Evolutionary conservation across 306 rosid genomes (phyloP).

Genomic region (Argentina anserina): DNA sequence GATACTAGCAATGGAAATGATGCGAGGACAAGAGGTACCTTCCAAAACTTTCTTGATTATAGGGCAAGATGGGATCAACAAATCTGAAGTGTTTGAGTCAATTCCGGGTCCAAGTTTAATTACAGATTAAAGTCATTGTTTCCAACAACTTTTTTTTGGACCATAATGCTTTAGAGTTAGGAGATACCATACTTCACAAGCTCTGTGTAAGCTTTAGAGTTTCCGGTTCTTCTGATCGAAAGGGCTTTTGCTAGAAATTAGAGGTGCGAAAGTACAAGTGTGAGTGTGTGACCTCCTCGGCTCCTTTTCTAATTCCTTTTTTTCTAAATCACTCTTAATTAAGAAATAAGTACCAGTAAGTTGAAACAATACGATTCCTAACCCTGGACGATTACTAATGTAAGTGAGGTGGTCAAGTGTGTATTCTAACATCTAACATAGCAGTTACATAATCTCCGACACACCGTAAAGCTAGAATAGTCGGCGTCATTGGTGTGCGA

Average conservation of each 20-base stretch:
- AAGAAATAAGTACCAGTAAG: no score
- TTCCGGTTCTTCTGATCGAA: neutral
- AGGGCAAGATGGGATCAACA: neutral
- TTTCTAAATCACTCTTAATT: no score
- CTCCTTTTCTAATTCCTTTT: no score
- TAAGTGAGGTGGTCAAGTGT: no score
- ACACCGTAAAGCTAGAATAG: no score
- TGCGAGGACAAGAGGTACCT: conserved; percentile 11
- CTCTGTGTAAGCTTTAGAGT: neutral
- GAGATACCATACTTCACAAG: neutral
- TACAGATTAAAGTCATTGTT: neutral
- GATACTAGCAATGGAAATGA: neutral
- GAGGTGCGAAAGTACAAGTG: no score
- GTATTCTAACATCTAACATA: no score
- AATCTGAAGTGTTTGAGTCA: neutral
- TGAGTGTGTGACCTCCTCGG: no score
- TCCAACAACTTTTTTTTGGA: neutral
- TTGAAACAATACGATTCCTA: no score
- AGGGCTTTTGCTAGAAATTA: neutral
- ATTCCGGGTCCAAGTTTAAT: neutral
- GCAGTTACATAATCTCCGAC: no score
- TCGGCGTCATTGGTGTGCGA: no score
- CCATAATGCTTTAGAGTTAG: neutral
- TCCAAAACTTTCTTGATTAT: neutral
- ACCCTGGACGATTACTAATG: no score